Percentiles rank a stretch among this genome's conserved stretches.
These are phyloP conservation scores for Phytophthora foliorum DNA, from an alignment of 352 stramenopile species.

Conservation along the genomic window DNA sequence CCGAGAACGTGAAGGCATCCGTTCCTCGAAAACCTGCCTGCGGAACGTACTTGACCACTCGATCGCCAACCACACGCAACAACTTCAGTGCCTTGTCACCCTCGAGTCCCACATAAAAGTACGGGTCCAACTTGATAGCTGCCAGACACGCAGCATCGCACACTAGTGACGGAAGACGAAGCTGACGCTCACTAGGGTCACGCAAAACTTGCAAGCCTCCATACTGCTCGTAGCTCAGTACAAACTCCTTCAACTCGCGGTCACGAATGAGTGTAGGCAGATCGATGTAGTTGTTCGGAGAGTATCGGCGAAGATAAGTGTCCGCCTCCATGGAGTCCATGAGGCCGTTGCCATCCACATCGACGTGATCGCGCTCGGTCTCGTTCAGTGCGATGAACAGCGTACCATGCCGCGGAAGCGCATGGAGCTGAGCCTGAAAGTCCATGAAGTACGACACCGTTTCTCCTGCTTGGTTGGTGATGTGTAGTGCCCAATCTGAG, in stretches of 20 bases:
- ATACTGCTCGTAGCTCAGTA: slow-evolving; percentile 52
- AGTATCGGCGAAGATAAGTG: slow-evolving; percentile 61
- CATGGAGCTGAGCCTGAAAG: slow-evolving; percentile 63
- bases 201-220: slow-evolving; percentile 60
- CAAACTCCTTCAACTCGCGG: slow-evolving; percentile 57
- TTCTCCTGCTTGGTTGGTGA: slow-evolving; percentile 73
- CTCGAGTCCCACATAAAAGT: slow-evolving; percentile 56
- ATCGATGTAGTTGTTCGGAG: slow-evolving; percentile 51
- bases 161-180: slow-evolving; percentile 54
- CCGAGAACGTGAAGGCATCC: slow-evolving; percentile 71
- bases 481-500: slow-evolving; percentile 74
- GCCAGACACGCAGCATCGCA: slow-evolving; percentile 62
- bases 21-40: slow-evolving; percentile 54
- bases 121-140: slow-evolving; percentile 60
- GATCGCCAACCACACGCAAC: slow-evolving; percentile 50
- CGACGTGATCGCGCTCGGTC: slow-evolving; percentile 73
- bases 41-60: slow-evolving; percentile 70
- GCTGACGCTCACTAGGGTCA: slow-evolving; percentile 63
- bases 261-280: slow-evolving; percentile 49
- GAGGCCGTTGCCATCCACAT: slow-evolving; percentile 63
- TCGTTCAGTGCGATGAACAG: slow-evolving; percentile 63
- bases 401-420: slow-evolving; percentile 76
- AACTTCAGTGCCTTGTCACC: slow-evolving; percentile 63
- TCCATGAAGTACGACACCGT: slow-evolving; percentile 75
- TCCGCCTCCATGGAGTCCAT: slow-evolving; percentile 68